Evolutionary conservation across 2,329 filamentous ascomycete species (phyloP).

Genomic region (Fusarium nodosum): DNA sequence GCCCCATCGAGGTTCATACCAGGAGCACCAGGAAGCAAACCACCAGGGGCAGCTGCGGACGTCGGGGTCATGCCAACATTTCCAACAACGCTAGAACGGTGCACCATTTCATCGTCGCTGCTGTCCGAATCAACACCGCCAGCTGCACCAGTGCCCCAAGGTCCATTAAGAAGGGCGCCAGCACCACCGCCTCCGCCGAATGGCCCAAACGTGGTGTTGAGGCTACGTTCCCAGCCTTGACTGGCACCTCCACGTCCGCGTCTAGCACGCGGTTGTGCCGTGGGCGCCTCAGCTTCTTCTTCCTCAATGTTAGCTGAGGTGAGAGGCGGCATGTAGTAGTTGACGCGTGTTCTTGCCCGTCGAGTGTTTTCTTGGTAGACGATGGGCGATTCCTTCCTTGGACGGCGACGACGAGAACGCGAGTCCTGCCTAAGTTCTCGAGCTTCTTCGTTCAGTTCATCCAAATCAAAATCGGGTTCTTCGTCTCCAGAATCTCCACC

Average conservation of each 20-base stretch:
- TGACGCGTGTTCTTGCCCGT: constrained; percentile 72
- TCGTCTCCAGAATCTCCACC: constrained; percentile 68
- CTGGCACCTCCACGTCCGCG: constrained; percentile 73
- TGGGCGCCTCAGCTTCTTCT: constrained; percentile 76
- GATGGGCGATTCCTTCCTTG: constrained; percentile 67
- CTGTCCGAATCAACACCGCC: constrained; percentile 93
- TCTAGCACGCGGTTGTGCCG: constrained; percentile 77
- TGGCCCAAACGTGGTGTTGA: constrained; percentile 92
- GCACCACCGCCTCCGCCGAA: constrained; percentile 88
- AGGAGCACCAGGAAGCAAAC: constrained; percentile 59
- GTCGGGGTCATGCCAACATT: constrained; percentile 74
- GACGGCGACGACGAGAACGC: constrained; percentile 65
- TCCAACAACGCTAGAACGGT: constrained; percentile 69
- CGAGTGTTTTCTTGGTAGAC: constrained; percentile 69
- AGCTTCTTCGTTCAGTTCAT: constrained; percentile 76
- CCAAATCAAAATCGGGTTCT: constrained; percentile 70
- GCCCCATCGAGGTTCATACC: constrained; percentile 60
- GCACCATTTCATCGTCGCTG: constrained; percentile 90
- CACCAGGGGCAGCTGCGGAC: constrained; percentile 62
- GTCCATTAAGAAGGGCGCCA: constrained; percentile 78
- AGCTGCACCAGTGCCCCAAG: constrained; percentile 79
- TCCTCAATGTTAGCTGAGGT: constrained; percentile 74
- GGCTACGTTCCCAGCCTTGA: constrained; percentile 78
- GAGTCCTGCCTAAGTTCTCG: constrained; percentile 71
- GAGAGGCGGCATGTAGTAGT: constrained; percentile 88